Base-by-base conservation (phyloP, 177 flowering plant species). In the Vitis hybrid region DNA sequence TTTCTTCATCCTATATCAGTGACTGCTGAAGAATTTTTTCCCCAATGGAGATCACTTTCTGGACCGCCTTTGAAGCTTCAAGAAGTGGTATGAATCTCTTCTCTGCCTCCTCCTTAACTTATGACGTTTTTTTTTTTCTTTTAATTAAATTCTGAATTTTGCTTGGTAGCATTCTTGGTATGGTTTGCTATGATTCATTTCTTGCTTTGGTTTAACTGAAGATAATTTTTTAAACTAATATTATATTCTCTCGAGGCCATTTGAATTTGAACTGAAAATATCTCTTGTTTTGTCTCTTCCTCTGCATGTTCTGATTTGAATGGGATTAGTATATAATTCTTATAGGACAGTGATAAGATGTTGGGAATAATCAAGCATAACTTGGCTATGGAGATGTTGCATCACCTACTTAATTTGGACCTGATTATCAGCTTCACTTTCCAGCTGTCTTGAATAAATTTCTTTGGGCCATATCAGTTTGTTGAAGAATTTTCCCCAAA, bases 21-120 rank as follows among this genome's bases (percentile, higher is more conserved):
- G 50, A 80, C 98, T 61, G 77, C 87, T 18, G 99, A 96, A 76
- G 99, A 96, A 77, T 96, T 96, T 77, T 96, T 96, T 57, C 94
- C 91, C 34, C 99, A 96, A 60, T 96, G 99, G 99, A 92, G 95
- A 85, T 92, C 97, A 66, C 93, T 96, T 67, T 85, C 98, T 60
- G 99, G 97, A 20, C 97, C 97, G 22, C 98, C 99, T 50, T 78
- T 93, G 84, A 95, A 93, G 84, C 93, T 95, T 65, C 99, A 94
- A 82, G 99, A 96, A 96, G 99, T 96, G 85, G 99, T 94, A 82
- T 68, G 75, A 71, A n/a, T 63, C 10, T n/a, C 60, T 15, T 16
- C 11, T 19, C 19, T 15, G 7, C 11, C 20, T 57, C 20, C 20
- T 57, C n/a, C n/a, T 56, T 18, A 56, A 56, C 5, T 16, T 56